These are phyloP conservation scores for Ogataea wickerhamii DNA, from an alignment of 805 yeast species.

Conservation along the genomic window DNA sequence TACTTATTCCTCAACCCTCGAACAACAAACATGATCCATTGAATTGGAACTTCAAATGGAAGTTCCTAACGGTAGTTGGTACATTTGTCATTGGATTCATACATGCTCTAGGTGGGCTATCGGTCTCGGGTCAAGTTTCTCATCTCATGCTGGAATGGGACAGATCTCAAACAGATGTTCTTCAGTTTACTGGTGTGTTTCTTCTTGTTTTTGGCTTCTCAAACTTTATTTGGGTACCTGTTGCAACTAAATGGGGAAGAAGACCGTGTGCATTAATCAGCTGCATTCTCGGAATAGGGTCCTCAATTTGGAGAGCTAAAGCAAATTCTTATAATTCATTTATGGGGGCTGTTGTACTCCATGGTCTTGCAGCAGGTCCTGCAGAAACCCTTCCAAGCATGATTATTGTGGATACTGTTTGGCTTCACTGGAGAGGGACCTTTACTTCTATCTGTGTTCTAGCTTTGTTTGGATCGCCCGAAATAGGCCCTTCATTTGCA, in stretches of 20 bases:
- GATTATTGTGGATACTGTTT: slow-evolving; percentile 10
- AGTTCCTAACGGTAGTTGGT: background rate
- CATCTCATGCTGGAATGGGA: slow-evolving; percentile 9
- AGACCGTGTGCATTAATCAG: slow-evolving; percentile 5
- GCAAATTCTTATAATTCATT: slow-evolving; percentile 7
- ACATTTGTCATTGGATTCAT: slow-evolving; percentile 5
- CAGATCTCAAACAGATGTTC: slow-evolving; percentile 3
- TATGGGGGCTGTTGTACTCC: slow-evolving; percentile 9
- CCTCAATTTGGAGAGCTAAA: slow-evolving; percentile 10
- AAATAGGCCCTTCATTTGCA: slow-evolving; percentile 8
- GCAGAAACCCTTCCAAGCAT: slow-evolving; percentile 9
- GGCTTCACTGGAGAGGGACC: slow-evolving; percentile 9
- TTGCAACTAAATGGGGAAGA: too few relatives aligned
- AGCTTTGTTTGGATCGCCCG: slow-evolving; percentile 9
- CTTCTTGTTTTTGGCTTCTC: slow-evolving; percentile 10
- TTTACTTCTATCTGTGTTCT: slow-evolving; percentile 6
- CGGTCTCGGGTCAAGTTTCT: slow-evolving; percentile 5
- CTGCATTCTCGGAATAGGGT: slow-evolving; percentile 7
- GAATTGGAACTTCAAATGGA: slow-evolving; percentile 6
- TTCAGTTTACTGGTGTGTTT: slow-evolving; percentile 8
- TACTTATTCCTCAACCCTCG: slow-evolving; percentile 8
- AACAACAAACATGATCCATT: slow-evolving; percentile 7
- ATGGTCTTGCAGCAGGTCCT: too few relatives aligned
- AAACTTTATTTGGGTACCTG: slow-evolving; percentile 11
- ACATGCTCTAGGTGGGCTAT: slow-evolving; percentile 8